Conservation (phyloP, 805 yeast genomes). For the Tetrapisispora iriomotensis region DNA sequence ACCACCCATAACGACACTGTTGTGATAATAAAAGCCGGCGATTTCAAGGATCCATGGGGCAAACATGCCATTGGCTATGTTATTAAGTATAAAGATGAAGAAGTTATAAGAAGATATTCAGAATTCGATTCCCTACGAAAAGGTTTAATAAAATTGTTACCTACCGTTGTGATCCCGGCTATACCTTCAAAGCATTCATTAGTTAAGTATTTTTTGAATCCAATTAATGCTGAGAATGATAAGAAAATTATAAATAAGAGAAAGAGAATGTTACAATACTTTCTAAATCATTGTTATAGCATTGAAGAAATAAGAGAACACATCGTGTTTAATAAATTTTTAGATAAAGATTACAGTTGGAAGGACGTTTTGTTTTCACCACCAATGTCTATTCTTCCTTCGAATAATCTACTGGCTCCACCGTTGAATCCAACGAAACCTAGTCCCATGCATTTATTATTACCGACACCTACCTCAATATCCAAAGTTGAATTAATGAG, state of each 20-base stretch:
- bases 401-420: slow-evolving; percentile 46
- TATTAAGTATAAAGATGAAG: slow-evolving; percentile 46
- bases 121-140: slow-evolving; percentile 82
- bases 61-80: slow-evolving; percentile 78
- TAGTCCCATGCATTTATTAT: slow-evolving; percentile 47
- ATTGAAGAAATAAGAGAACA: slow-evolving; percentile 48
- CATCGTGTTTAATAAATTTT: slow-evolving; percentile 60
- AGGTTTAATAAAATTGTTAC: slow-evolving; percentile 60
- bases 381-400: slow-evolving; percentile 45
- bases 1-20: slow-evolving; percentile 16
- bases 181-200: slow-evolving; percentile 80
- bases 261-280: slow-evolving; percentile 63
- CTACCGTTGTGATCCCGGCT: slow-evolving; percentile 81
- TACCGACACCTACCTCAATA: slow-evolving; percentile 50
- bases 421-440: slow-evolving; percentile 51
- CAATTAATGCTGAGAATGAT: slow-evolving; percentile 36
- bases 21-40: slow-evolving; percentile 71
- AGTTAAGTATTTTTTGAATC: slow-evolving; percentile 35
- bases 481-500: slow-evolving; percentile 26
- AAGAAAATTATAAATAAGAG: slow-evolving; percentile 51
- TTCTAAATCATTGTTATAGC: slow-evolving; percentile 63
- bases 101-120: slow-evolving; percentile 77
- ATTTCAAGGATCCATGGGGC: slow-evolving; percentile 68
- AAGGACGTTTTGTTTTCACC: slow-evolving; percentile 56
- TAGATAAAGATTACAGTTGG: slow-evolving; percentile 84